Evolutionary conservation across 768 basidiomycete species (phyloP).

Genomic region (Rhizopogon rudus): DNA sequence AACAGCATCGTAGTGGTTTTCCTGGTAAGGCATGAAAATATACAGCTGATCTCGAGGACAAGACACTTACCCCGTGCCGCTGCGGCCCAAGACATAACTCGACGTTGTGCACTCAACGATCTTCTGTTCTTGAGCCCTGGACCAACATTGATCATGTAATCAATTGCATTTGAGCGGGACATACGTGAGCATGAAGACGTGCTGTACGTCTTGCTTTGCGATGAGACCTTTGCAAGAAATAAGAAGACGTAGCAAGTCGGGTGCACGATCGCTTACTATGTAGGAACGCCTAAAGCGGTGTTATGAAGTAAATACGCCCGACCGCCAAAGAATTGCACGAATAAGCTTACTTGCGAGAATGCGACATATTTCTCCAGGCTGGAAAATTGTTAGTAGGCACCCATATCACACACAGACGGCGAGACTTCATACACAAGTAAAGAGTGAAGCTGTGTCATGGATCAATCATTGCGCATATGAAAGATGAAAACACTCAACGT

Average conservation of each 20-base stretch:
- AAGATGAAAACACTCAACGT: slow-evolving; percentile 28
- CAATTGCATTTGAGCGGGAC: neutral
- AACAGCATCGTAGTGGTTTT: slow-evolving; percentile 77
- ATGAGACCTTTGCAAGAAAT: slow-evolving; percentile 15
- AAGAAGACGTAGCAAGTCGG: neutral
- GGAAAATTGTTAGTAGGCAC: slow-evolving; percentile 38
- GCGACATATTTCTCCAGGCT: slow-evolving; percentile 26
- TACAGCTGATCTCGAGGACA: neutral
- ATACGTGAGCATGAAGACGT: slow-evolving; percentile 23
- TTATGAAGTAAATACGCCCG: neutral
- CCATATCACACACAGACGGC: slow-evolving; percentile 2
- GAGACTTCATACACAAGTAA: slow-evolving; percentile 46
- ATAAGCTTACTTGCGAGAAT: slow-evolving; percentile 21
- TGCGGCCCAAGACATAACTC: slow-evolving; percentile 64
- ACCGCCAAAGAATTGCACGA: neutral
- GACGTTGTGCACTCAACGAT: slow-evolving; percentile 58
- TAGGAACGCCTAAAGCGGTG: slow-evolving; percentile 14
- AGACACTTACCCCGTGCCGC: slow-evolving; percentile 61
- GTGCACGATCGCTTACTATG: slow-evolving; percentile 10
- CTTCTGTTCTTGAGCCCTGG: slow-evolving; percentile 41
- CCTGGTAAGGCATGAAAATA: slow-evolving; percentile 25
- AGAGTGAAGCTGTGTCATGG: slow-evolving; percentile 41
- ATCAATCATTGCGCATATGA: neutral
- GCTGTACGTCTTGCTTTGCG: slow-evolving; percentile 17
- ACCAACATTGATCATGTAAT: slow-evolving; percentile 6